phyloP scores from a whole-genome alignment of 2,329 filamentous ascomycete genomes.

The Aspergillus pseudonomiae region DNA sequence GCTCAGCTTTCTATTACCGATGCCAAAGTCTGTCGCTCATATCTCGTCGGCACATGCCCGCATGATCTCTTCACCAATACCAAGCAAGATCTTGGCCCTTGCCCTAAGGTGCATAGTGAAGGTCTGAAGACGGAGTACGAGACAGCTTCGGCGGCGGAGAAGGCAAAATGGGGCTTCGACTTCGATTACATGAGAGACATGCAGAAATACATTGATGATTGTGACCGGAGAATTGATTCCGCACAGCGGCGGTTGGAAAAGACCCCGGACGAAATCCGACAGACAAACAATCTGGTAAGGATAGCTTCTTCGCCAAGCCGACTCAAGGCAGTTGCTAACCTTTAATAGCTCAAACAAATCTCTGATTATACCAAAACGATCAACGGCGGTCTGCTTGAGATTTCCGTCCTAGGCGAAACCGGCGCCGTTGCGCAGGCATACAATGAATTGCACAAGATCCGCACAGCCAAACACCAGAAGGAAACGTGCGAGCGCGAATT shows the following conservation, averaged over 20 bases:
- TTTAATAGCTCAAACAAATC: conserved; percentile 73
- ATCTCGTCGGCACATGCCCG: conserved; percentile 89
- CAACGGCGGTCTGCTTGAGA: conserved; percentile 79
- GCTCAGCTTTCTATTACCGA: conserved; percentile 87
- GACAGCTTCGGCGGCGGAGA: conserved; percentile 68
- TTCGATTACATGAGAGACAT: conserved; percentile 97
- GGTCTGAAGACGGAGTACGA: conserved; percentile 89
- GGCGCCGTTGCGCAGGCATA: conserved; percentile 79
- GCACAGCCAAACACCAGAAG: conserved; percentile 78
- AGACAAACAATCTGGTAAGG: conserved; percentile 80
- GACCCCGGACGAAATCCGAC: conserved; percentile 94
- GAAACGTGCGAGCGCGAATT: conserved; percentile 83
- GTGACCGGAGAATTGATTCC: conserved; percentile 88
- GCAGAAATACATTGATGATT: conserved; percentile 95
- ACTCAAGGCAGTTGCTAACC: background rate
- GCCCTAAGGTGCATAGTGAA: conserved; percentile 85
- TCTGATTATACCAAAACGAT: conserved; percentile 78
- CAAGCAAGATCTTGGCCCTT: conserved; percentile 92
- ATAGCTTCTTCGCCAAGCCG: background rate
- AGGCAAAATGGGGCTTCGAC: conserved; percentile 83
- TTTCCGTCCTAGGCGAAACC: conserved; percentile 80
- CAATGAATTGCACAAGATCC: conserved; percentile 85
- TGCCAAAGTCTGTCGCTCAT: conserved; percentile 91
- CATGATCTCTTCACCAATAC: conserved; percentile 99
- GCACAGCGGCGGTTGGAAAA: conserved; percentile 92